A percentile compares a stretch with the other conserved stretches of the same genome.
Conservation (phyloP, 305 asterid genomes). For the Plantago coronopus region DNA sequence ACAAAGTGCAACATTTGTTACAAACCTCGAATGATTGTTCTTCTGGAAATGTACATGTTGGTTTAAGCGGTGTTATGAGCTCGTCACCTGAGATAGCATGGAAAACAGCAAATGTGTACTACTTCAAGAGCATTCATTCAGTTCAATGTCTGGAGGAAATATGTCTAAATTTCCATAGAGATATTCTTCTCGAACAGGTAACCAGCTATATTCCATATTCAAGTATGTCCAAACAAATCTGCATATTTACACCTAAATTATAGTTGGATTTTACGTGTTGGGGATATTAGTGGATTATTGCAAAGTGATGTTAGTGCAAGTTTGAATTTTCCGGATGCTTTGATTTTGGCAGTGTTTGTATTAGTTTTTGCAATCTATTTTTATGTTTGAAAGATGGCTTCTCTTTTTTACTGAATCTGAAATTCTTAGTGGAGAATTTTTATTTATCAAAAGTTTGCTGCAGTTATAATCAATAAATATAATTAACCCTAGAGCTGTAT, state of each 20-base stretch:
- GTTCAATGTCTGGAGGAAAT: slow-evolving; percentile 55
- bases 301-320: background rate
- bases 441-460: background rate
- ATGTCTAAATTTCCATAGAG: slow-evolving; percentile 69
- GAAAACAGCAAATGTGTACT: slow-evolving; percentile 64
- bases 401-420: background rate
- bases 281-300: background rate
- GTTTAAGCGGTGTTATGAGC: slow-evolving; percentile 28
- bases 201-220: background rate
- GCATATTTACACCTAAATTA: too few species aligned
- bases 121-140: slow-evolving; percentile 83
- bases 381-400: too few species aligned
- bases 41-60: slow-evolving; percentile 27
- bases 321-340: too few species aligned
- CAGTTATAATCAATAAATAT: too few species aligned
- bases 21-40: slow-evolving; percentile 31
- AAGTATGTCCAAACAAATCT: too few species aligned
- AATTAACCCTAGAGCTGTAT: background rate
- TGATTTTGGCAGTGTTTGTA: background rate
- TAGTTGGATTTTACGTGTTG: too few species aligned
- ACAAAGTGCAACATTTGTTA: slow-evolving; percentile 68
- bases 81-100: slow-evolving; percentile 45
- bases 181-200: slow-evolving; percentile 82
- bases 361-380: background rate
- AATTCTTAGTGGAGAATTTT: too few species aligned